Percentiles rank a stretch among this genome's conserved stretches.
Conservation (phyloP, 176 grass and related monocot species). For the Musa acuminata region DNA sequence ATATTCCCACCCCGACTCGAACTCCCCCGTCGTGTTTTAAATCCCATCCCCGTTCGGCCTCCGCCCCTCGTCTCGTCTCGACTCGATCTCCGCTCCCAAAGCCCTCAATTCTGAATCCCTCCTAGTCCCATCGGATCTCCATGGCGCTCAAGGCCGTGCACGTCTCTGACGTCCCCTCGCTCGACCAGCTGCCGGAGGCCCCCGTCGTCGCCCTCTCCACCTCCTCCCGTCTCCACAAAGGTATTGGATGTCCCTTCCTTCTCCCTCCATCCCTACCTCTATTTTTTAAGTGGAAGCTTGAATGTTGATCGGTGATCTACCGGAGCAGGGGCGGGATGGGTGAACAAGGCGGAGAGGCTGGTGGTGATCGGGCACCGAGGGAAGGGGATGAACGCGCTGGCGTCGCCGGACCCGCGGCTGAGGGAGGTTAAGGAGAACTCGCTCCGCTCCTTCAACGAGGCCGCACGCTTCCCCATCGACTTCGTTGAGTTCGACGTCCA, state of each 20-base stretch:
- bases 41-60: not conserved
- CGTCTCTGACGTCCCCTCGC: constrained; percentile 49
- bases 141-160: constrained; percentile 77
- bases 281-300: not conserved
- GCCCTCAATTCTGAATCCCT: not conserved
- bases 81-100: not conserved
- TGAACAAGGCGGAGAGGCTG: constrained; percentile 25
- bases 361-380: constrained; percentile 77
- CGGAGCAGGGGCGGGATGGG: not conserved
- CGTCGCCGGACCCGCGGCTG: constrained; percentile 55
- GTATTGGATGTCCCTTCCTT: constrained; percentile 2
- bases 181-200: constrained; percentile 41
- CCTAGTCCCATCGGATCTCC: not conserved
- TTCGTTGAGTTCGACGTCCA: constrained; percentile 95
- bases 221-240: constrained; percentile 20
- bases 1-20: not conserved
- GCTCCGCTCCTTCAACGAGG: constrained; percentile 72
- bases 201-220: constrained; percentile 26
- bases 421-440: constrained; percentile 89
- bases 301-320: not conserved
- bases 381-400: constrained; percentile 94
- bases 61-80: not conserved
- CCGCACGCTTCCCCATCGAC: constrained; percentile 64
- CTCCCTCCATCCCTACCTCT: not conserved
- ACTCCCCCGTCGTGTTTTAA: constrained; percentile 5